phyloP scores from a whole-genome alignment of 768 basidiomycete species.

The Lepiota subincarnata region DNA sequence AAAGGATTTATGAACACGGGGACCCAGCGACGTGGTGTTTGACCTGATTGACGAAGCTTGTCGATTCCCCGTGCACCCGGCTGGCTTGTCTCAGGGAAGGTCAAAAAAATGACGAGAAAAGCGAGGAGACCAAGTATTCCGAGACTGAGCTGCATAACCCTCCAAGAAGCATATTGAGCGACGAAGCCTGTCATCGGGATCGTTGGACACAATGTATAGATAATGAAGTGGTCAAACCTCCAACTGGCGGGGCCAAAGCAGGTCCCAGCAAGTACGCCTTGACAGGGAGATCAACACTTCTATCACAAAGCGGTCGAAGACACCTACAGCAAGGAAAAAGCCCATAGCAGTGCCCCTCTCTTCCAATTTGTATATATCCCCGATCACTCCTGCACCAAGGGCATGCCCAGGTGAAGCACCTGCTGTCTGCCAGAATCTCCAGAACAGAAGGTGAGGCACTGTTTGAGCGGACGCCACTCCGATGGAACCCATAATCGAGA shows the following conservation, averaged over 20 bases:
- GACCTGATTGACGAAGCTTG: slow-evolving; percentile 24
- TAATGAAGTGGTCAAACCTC: slow-evolving; percentile 33
- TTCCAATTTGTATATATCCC: slow-evolving; percentile 59
- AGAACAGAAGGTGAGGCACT: slow-evolving; percentile 46
- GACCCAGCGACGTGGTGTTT: slow-evolving; percentile 16
- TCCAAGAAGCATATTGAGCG: slow-evolving; percentile 64
- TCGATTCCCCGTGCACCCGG: slow-evolving; percentile 55
- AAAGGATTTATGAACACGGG: slow-evolving; percentile 60
- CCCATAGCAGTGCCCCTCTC: slow-evolving; percentile 55
- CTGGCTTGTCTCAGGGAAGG: slow-evolving; percentile 67
- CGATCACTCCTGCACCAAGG: slow-evolving; percentile 52
- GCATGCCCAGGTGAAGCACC: slow-evolving; percentile 53
- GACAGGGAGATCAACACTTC: background rate
- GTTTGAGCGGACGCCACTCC: slow-evolving; percentile 47
- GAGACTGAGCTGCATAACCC: slow-evolving; percentile 48
- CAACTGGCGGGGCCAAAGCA: slow-evolving; percentile 48
- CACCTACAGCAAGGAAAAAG: slow-evolving; percentile 44
- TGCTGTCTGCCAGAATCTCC: slow-evolving; percentile 60
- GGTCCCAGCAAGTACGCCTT: background rate
- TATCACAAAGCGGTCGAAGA: background rate
- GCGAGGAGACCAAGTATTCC: slow-evolving; percentile 36
- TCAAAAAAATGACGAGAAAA: slow-evolving; percentile 35
- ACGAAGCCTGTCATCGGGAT: slow-evolving; percentile 32
- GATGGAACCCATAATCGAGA: slow-evolving; percentile 54
- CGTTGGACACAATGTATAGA: background rate